Conservation (phyloP, 345 rosid species). For the Lumnitzera littorea region DNA sequence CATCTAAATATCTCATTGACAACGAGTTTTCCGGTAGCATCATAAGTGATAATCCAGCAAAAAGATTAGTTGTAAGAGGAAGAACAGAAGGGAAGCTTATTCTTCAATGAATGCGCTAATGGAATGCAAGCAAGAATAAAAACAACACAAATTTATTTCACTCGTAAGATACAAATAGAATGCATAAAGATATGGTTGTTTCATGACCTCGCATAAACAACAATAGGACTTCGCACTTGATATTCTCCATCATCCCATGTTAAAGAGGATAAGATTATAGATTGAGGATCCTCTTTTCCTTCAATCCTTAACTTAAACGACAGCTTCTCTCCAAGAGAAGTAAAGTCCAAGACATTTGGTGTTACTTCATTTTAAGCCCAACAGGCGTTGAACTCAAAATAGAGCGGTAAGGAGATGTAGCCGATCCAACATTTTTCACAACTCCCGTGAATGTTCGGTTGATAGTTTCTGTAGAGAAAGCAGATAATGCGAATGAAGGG, state of each 20-base stretch:
- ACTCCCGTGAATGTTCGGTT: constrained; percentile 13
- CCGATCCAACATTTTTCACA: constrained; percentile 26
- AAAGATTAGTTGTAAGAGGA: too few species aligned
- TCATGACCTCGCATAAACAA: neutral
- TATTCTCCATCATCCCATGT: constrained; percentile 29
- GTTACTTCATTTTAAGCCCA: constrained; percentile 14
- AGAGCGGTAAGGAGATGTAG: constrained; percentile 19
- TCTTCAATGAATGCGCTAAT: too few species aligned
- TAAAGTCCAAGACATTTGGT: constrained; percentile 13
- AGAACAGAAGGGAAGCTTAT: too few species aligned
- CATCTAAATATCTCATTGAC: too few species aligned
- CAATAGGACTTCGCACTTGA: constrained; percentile 28
- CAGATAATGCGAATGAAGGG: constrained; percentile 23
- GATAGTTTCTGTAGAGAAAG: neutral
- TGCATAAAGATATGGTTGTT: too few species aligned
- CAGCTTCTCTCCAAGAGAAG: constrained; percentile 12
- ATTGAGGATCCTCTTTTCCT: constrained; percentile 1
- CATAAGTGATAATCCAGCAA: too few species aligned
- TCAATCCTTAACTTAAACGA: constrained; percentile 13
- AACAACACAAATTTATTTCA: too few species aligned
- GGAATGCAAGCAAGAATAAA: too few species aligned
- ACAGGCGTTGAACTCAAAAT: constrained; percentile 3
- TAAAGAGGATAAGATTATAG: constrained; percentile 16
- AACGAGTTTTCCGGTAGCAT: too few species aligned
- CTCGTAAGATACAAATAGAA: too few species aligned